Conservation (phyloP, 73 alveolate species). For the Paramecium octaurelia region DNA sequence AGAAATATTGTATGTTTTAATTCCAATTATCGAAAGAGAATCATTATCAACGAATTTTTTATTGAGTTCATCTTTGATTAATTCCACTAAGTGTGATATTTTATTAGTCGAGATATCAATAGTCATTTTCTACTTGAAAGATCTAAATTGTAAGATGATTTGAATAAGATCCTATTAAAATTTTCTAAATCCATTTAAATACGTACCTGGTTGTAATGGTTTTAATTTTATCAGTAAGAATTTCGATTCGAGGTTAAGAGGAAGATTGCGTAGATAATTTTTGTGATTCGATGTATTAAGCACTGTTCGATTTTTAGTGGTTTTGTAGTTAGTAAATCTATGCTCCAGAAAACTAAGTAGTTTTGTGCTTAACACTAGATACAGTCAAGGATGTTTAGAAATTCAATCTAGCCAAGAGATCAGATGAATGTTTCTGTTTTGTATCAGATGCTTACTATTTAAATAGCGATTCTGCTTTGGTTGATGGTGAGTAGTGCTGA, state of each 20-base stretch:
- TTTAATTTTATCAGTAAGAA: not conserved
- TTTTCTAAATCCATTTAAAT: not conserved
- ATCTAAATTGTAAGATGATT: not conserved
- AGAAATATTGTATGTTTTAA: not conserved
- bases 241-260: not conserved
- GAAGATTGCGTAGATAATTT: not conserved
- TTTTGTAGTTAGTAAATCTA: not conserved
- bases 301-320: not conserved
- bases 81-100: not conserved
- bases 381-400: not conserved
- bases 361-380: not conserved
- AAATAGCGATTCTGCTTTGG: not conserved
- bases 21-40: not conserved
- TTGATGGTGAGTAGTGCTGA: not conserved
- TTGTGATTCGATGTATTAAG: not conserved
- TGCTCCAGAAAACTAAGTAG: not conserved
- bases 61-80: not conserved
- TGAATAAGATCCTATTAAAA: not conserved
- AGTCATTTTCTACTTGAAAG: not conserved
- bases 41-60: not conserved
- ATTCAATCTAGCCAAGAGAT: not conserved
- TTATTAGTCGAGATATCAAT: conserved; percentile 20
- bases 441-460: not conserved
- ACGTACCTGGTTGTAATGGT: not conserved
- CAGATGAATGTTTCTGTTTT: not conserved